Conservation (phyloP, 768 basidiomycete species). For the Paxillus ammoniavirescens region DNA sequence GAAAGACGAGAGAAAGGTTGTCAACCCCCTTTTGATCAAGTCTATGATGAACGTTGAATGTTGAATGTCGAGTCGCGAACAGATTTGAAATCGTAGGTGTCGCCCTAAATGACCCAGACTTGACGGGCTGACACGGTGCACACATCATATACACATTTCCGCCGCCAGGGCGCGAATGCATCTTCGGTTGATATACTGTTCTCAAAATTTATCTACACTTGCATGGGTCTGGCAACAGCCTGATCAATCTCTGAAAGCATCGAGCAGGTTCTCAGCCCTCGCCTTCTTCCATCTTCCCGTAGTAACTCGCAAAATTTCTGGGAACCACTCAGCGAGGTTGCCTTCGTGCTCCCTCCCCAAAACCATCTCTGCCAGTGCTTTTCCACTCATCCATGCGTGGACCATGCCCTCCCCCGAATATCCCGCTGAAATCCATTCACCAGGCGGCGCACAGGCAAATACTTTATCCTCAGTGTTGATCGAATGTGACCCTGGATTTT, state of each 20-base stretch:
- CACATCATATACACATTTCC: too few relatives aligned
- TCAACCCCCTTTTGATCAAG: too few relatives aligned
- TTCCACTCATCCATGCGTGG: conserved; percentile 66
- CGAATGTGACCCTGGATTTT: neutral
- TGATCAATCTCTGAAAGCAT: neutral
- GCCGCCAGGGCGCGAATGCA: too few relatives aligned
- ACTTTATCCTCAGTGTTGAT: neutral
- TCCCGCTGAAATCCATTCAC: conserved; percentile 74
- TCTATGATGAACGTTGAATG: too few relatives aligned
- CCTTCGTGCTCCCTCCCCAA: conserved; percentile 34
- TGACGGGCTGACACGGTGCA: too few relatives aligned
- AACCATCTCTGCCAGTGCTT: conserved; percentile 60
- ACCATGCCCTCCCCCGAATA: conserved; percentile 76
- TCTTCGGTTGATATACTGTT: too few relatives aligned
- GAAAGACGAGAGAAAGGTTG: too few relatives aligned
- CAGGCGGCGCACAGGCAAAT: conserved; percentile 34
- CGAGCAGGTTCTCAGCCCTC: conserved; percentile 43
- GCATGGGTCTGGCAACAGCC: too few relatives aligned
- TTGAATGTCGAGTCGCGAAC: too few relatives aligned
- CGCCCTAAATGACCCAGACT: too few relatives aligned
- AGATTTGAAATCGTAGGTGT: too few relatives aligned
- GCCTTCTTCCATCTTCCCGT: conserved; percentile 53
- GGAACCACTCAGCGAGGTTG: conserved; percentile 44
- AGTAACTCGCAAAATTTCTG: conserved; percentile 46
- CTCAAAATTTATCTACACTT: too few relatives aligned